These are phyloP conservation scores for Mycena galericulata DNA, from an alignment of 768 basidiomycete species.

Conservation along the genomic window DNA sequence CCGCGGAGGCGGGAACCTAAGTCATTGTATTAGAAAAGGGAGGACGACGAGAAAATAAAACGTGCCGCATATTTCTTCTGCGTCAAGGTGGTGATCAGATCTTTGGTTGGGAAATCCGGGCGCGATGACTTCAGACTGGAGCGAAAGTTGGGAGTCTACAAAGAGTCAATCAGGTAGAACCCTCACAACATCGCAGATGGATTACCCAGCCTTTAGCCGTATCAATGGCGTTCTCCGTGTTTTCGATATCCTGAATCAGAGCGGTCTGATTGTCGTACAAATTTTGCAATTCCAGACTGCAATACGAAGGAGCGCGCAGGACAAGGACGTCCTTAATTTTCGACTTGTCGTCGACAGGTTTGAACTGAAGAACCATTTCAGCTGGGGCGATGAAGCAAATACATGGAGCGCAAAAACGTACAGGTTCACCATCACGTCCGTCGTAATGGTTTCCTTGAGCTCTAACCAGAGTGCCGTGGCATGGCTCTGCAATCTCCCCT, in stretches of 20 bases:
- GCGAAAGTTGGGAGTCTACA: neutral
- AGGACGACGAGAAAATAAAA: no score
- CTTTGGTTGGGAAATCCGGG: neutral
- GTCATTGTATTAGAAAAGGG: no score
- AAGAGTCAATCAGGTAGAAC: no score
- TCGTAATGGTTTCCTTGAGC: conserved; percentile 6
- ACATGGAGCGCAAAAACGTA: neutral
- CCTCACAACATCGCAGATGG: no score
- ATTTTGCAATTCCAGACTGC: neutral
- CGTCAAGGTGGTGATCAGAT: neutral
- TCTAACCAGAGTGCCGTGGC: neutral
- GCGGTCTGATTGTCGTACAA: neutral
- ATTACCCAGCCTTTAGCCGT: neutral
- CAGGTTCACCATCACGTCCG: neutral
- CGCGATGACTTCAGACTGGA: neutral
- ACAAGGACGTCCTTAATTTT: conserved; percentile 15
- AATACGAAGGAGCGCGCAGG: neutral
- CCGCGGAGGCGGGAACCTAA: no score
- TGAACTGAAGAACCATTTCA: conserved; percentile 3
- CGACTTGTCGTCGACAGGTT: conserved; percentile 6
- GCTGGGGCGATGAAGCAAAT: neutral
- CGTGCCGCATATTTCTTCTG: conserved; percentile 9
- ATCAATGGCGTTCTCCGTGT: neutral
- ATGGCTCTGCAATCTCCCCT: neutral
- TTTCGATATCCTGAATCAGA: neutral